These are phyloP conservation scores for Crepidotus variabilis DNA, from an alignment of 768 basidiomycete genomes.

Conservation along the genomic window DNA sequence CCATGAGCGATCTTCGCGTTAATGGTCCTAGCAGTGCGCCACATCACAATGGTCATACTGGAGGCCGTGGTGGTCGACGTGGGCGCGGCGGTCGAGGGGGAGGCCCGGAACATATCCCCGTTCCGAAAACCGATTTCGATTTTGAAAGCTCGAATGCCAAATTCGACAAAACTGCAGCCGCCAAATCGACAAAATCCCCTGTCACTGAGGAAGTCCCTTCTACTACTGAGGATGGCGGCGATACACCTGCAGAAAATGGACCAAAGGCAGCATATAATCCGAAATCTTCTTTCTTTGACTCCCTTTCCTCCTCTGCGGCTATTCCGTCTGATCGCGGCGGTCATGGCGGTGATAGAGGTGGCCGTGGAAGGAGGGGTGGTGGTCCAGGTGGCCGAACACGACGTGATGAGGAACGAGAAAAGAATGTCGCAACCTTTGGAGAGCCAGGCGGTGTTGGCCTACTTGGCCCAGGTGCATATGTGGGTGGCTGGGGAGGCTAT, in stretches of 20 bases:
- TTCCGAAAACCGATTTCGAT: constrained; percentile 80
- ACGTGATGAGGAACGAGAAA: constrained; percentile 79
- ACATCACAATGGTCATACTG: constrained; percentile 7
- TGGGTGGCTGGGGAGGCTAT: constrained; percentile 75
- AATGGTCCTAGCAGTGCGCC: constrained; percentile 19
- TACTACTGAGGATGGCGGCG: constrained; percentile 20
- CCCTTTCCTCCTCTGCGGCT: constrained; percentile 40
- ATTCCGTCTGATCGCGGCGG: constrained; percentile 39
- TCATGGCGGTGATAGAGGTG: constrained; percentile 19
- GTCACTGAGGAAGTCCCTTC: constrained; percentile 20
- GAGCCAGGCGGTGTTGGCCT: constrained; percentile 78
- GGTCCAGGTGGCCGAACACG: constrained; percentile 58
- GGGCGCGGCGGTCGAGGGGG: constrained; percentile 21
- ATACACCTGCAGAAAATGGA: constrained; percentile 25
- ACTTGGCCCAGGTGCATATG: constrained; percentile 75
- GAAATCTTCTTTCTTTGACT: constrained; percentile 79
- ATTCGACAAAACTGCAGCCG: constrained; percentile 71
- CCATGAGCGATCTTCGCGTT: constrained; percentile 48
- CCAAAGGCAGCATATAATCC: constrained; percentile 63
- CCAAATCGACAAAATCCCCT: constrained; percentile 15
- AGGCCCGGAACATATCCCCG: constrained; percentile 46
- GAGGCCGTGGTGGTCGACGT: constrained; percentile 26
- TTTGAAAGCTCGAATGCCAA: constrained; percentile 74
- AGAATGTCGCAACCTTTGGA: constrained; percentile 84
- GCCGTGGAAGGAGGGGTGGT: constrained; percentile 38